Evolutionary conservation across 257 asterid genomes (phyloP), one percentile per base, ranked within the genome.

Genomic region (Salvia rosmarinus): DNA sequence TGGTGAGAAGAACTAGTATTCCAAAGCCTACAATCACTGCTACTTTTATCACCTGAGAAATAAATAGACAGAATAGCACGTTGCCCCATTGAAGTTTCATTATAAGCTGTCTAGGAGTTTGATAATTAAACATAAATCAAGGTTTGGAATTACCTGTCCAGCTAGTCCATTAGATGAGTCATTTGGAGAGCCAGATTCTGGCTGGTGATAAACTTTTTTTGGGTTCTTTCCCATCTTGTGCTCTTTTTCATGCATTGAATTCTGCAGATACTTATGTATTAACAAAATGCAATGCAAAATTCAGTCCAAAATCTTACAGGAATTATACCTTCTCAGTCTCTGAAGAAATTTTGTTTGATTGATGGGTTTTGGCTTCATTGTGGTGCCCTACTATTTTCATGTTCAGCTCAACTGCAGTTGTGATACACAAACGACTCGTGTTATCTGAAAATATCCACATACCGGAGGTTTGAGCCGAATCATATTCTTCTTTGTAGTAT

Each of bases 21-120:
- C 97, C 97, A 68, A 89, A 94, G 52, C 96, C 96, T 79, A 89
- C 79, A 50, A 91, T 76, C 44, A 81, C 76, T 9, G 84, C 96
- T 67, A 89, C 42, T 71, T 88, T 94, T 51, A 89, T 68, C 50
- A 82, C 88, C 99, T 91, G 86, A 54, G 8, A 75, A 62, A 66
- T 17, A 50, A 79, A 46, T 14, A 68, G 43, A 66, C 11, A 55
- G 6, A 47, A 20, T 39, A n/a, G 44, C 66, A 58, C 16, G 46
- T 51, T 44, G 14, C 44, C 25, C 25, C 5, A 13, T 0, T 32
- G 23, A 58, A 37, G 17, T 37, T 35, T 39, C 14, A 62, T 19
- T 51, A 37, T 10, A 42, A 13, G 51, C 39, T 23, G 42, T 17
- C 11, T 28, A 20, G 35, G 42, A 20, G 46, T 23, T 64, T 6